Percentiles rank a stretch among this genome's conserved stretches.
Evolutionary conservation across 495 filamentous ascomycete species (phyloP).

Genomic region (Cryomyces minteri): DNA sequence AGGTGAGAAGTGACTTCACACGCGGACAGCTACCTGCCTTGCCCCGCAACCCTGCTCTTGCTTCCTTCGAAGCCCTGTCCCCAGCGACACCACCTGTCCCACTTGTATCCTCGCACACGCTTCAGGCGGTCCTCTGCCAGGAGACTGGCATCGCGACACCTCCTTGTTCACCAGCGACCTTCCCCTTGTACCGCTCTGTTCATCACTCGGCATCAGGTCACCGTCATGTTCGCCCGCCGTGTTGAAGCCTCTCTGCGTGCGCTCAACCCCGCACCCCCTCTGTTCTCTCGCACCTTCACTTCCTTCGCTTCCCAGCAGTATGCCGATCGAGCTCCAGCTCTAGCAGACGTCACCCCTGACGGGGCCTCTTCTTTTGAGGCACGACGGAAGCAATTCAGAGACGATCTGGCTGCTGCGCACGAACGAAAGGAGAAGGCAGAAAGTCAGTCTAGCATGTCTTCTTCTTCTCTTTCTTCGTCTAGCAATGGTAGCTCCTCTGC

Average conservation of each 20-base stretch:
- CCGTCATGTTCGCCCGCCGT: conserved; percentile 31
- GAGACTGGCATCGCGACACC: too few relatives aligned
- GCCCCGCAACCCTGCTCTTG: too few relatives aligned
- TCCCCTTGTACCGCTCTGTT: too few relatives aligned
- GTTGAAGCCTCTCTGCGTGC: conserved; percentile 24
- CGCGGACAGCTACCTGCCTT: too few relatives aligned
- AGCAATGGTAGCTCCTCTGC: conserved; percentile 24
- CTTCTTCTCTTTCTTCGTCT: conserved; percentile 24
- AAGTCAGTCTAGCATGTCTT: conserved; percentile 46
- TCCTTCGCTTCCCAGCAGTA: conserved; percentile 29
- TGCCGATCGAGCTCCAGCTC: conserved; percentile 44
- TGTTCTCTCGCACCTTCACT: conserved; percentile 36
- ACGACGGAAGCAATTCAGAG: conserved; percentile 71
- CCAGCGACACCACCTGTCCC: background rate
- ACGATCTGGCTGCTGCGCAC: conserved; percentile 55
- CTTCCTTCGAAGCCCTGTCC: too few relatives aligned
- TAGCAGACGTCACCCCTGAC: conserved; percentile 65
- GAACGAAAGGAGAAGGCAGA: conserved; percentile 63
- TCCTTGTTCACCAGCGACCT: too few relatives aligned
- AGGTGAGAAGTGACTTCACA: too few relatives aligned
- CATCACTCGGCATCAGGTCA: background rate
- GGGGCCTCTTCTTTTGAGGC: conserved; percentile 55
- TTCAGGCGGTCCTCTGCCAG: too few relatives aligned
- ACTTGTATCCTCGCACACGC: background rate
- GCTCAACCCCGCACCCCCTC: conserved; percentile 25